These are phyloP conservation scores for Byssochlamys sp. DNA, from an alignment of 2,329 filamentous ascomycete species.

Conservation along the genomic window DNA sequence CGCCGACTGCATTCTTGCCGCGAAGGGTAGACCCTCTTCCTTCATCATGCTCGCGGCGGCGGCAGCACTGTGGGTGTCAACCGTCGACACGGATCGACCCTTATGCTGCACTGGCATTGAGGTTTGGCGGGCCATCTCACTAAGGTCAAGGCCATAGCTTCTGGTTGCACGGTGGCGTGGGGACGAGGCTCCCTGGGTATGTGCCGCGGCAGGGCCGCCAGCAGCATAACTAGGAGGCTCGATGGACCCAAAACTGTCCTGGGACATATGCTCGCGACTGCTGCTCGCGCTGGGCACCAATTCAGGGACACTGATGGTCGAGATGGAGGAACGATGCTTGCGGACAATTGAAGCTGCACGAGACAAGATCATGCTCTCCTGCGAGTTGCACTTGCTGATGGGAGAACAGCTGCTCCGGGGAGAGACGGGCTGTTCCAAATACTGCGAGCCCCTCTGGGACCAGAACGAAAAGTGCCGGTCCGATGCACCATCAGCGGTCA, in stretches of 20 bases:
- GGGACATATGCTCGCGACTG: conserved; percentile 27
- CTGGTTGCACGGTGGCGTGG: conserved; percentile 25
- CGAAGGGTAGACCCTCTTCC: conserved; percentile 10
- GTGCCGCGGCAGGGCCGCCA: neutral
- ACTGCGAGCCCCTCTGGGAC: conserved; percentile 32
- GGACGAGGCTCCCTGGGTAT: conserved; percentile 14
- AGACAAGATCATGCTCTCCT: conserved; percentile 47
- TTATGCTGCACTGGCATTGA: conserved; percentile 23
- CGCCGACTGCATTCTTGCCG: conserved; percentile 14
- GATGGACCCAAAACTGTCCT: conserved; percentile 12
- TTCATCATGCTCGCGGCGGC: conserved; percentile 8
- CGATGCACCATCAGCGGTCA: conserved; percentile 35
- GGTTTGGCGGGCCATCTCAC: conserved; percentile 6
- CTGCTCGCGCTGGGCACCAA: conserved; percentile 32
- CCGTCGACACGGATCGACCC: conserved; percentile 27
- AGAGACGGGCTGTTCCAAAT: conserved; percentile 29
- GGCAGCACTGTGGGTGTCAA: conserved; percentile 14
- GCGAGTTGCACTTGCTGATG: conserved; percentile 48
- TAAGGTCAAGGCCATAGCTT: neutral
- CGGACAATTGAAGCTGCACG: conserved; percentile 38
- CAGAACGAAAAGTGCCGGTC: conserved; percentile 41
- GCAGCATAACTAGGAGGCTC: conserved; percentile 2
- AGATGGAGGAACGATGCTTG: conserved; percentile 40
- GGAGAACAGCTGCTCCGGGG: conserved; percentile 42
- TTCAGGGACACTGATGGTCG: conserved; percentile 37